Base-by-base conservation (phyloP, 805 yeast genomes). In the Scheffersomyces spartinae region DNA sequence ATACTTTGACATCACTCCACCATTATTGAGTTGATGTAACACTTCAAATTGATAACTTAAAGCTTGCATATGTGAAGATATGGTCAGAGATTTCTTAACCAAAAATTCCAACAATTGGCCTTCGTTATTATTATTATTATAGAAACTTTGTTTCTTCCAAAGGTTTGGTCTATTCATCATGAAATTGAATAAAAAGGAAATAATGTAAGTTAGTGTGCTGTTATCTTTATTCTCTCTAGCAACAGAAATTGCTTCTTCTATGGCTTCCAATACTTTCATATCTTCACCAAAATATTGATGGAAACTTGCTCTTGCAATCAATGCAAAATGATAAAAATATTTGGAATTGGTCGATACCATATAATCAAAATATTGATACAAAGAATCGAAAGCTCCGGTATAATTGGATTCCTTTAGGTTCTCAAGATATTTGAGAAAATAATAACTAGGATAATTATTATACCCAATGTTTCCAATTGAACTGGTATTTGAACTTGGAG, bases 191-290 rank as follows among this genome's bases (percentile, higher is more conserved):
- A 83, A 55, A 85, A 91, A 79, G 7, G 83, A 64, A 25, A 84
- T 54, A 9, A 84, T 64, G 37, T 74, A 74, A 15, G 81, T 77
- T 21, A 84, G 59, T 14, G 93, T 81, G 9, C 64, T 59, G 28
- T 70, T 62, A 46, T 86, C 95, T 33, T 74, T 74, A 38, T 78
- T 76, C 40, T 85, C 95, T 36, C 95, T 58, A 0, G 95, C 95
- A 3, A 85, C 84, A 5, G 79, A 62, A 3, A 84, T 78, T 0
- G 95, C 91, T 45, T 85, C 95, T 34, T 79, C 83, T 6, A 84
- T 79, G 1, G 94, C 77, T 35, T 76, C 64, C 9, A 83, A 45
- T 0, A 95, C 94, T 31, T 77, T 77, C 8, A 63, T 64, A 34
- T 68, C 67, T 29, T 74, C 72, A 15, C 74, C 73, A 44, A 78